Base-by-base conservation (phyloP, 1,284 basidiomycete genomes). In the Ganoderma multipileum region DNA sequence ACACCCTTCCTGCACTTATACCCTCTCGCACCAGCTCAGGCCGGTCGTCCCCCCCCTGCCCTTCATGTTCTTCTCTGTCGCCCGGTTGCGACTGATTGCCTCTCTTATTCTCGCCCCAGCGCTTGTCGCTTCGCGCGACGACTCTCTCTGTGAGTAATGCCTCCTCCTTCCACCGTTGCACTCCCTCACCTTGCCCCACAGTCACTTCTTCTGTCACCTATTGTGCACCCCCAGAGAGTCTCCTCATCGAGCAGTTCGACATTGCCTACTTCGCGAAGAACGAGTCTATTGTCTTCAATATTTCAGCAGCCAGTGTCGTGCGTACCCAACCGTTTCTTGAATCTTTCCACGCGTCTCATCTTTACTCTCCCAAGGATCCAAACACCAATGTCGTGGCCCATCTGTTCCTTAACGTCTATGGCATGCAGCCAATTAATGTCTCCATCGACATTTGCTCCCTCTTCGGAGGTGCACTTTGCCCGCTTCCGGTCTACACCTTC, bases 151-250 rank as follows among this genome's bases (percentile, higher is more conserved):
- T 90, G 75, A 74, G 89, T 86, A 58, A 42, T 42, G 47, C 41
- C 47, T 30, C 41, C 38, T 38, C 57, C 62, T 61, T 59, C 68
- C 50, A 64, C 68, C 63, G 65, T n/a, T 69, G 69, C 57, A 64
- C n/a, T 28, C 54, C 39, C 54, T 55, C 69, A 38, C 64, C 42
- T 67, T 50, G 26, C 57, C 44, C 58, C 71, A 59, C 66, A 92
- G 91, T 91, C 80, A 95, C 95, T 50, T 94, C 94, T 55, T 93
- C 94, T 64, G 94, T 96, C 73, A 92, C 94, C 23, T 96, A 96
- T 79, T 97, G 95, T 81, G 84, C 91, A 63, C 91, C 93, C 52
- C 92, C 94, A 54, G 89, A 91, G 78, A 87, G 89, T 42, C 85
- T 97, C 71, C 88, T 95, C 74, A 86, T 97, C 60, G 88, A 95